Percentiles rank a stretch among this genome's conserved stretches.
These are phyloP conservation scores for Plasmodium billcollinsi DNA, from an alignment of 169 alveolate species.

Conservation along the genomic window DNA sequence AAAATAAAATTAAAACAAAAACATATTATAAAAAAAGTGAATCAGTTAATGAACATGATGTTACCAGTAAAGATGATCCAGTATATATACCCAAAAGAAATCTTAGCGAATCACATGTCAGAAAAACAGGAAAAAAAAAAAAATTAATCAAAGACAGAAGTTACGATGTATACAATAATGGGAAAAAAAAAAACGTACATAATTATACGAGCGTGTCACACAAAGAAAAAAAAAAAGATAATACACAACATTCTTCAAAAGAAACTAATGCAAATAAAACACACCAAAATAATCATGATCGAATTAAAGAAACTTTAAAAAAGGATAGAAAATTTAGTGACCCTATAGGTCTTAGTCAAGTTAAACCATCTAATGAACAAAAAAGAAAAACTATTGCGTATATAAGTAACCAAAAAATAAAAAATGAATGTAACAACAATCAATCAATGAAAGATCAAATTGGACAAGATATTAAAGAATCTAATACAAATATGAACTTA, in stretches of 20 bases:
- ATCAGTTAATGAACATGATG: constrained; percentile 24
- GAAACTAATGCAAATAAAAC: background rate
- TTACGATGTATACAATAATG: background rate
- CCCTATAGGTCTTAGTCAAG: background rate
- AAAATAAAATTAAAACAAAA: constrained; percentile 44
- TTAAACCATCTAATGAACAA: background rate
- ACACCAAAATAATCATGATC: background rate
- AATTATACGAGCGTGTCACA: background rate
- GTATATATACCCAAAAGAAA: constrained; percentile 26
- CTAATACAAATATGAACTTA: background rate
- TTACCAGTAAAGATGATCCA: constrained; percentile 10
- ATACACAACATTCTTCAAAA: background rate
- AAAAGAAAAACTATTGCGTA: background rate
- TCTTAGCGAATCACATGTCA: constrained; percentile 31
- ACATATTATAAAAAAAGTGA: constrained; percentile 26
- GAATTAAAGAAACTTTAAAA: background rate
- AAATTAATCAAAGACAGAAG: background rate
- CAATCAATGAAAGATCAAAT: background rate
- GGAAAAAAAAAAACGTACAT: background rate
- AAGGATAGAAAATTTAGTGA: background rate
- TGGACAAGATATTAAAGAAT: too few species aligned
- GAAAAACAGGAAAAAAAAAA: background rate
- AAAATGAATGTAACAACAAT: background rate
- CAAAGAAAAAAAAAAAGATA: background rate
- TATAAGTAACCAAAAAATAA: background rate